Conservation (phyloP, 2,329 filamentous ascomycete genomes). For the Diaporthe vaccinii region DNA sequence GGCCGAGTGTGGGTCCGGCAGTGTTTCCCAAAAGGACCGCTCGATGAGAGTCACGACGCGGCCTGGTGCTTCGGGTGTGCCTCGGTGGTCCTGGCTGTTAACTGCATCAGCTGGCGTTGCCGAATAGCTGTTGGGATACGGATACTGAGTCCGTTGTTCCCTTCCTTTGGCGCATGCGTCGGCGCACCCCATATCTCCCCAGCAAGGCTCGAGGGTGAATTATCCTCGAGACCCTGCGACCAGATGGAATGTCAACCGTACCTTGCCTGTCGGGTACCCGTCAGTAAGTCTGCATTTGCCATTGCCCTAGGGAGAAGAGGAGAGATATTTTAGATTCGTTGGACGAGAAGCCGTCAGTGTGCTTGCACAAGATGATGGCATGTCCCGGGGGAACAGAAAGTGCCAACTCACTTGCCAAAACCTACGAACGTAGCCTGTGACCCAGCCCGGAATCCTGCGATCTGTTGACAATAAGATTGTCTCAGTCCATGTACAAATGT, state of each 20-base stretch:
- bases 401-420: constrained; percentile 90
- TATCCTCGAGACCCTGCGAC: fast-evolving
- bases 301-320: not conserved
- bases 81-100: constrained; percentile 89
- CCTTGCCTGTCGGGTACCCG: constrained; percentile 47
- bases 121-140: not conserved
- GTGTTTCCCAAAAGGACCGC: constrained; percentile 82
- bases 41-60: constrained; percentile 95
- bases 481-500: constrained; percentile 17
- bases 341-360: not conserved
- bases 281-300: constrained; percentile 35
- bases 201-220: not conserved
- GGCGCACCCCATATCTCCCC: not conserved
- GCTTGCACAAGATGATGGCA: constrained; percentile 25
- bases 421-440: constrained; percentile 91
- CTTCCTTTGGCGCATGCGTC: not conserved
- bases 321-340: not conserved
- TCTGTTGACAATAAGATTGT: constrained; percentile 66
- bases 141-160: not conserved
- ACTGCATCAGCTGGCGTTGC: not conserved
- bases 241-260: constrained; percentile 36
- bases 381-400: not conserved
- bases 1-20: constrained; percentile 76
- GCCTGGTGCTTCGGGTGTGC: constrained; percentile 88
- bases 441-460: constrained; percentile 86